Percentiles rank a stretch among this genome's conserved stretches.
Evolutionary conservation across 139 green algal genomes (phyloP).

Genomic region (Coccomyxa sp.): DNA sequence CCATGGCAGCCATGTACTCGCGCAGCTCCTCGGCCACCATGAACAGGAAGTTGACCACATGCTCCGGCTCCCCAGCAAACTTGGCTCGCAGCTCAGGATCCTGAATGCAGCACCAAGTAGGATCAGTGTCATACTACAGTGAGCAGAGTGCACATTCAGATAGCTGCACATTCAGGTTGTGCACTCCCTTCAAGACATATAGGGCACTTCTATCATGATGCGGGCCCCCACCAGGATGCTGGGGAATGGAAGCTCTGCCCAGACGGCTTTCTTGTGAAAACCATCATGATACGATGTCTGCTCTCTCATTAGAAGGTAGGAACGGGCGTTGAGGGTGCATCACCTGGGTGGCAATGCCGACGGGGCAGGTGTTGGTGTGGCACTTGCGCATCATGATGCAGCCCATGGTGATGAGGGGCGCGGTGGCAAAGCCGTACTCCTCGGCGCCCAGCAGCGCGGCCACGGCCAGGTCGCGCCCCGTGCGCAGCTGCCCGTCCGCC

Average conservation of each 20-base stretch:
- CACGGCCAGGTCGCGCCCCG: slow-evolving; percentile 87
- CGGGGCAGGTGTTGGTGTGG: slow-evolving; percentile 99
- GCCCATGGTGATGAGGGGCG: slow-evolving; percentile 97
- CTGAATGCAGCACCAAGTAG: slow-evolving; percentile 1
- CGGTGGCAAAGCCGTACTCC: slow-evolving; percentile 96
- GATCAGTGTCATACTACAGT: too few relatives aligned
- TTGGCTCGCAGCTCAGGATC: slow-evolving; percentile 93
- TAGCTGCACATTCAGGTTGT: too few relatives aligned
- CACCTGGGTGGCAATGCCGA: slow-evolving; percentile 92
- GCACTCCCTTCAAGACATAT: too few relatives aligned
- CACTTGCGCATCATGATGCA: slow-evolving; percentile 99
- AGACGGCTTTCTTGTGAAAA: slow-evolving; percentile 84
- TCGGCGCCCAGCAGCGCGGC: slow-evolving; percentile 87
- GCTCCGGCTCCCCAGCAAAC: slow-evolving; percentile 88
- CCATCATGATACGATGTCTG: not conserved
- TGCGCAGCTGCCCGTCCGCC: slow-evolving; percentile 91
- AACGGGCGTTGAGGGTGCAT: not conserved
- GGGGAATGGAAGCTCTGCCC: too few relatives aligned
- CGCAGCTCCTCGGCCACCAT: slow-evolving; percentile 91
- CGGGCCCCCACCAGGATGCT: too few relatives aligned
- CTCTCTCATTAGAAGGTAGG: too few relatives aligned
- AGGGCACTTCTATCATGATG: too few relatives aligned
- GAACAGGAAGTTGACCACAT: slow-evolving; percentile 97
- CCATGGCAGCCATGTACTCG: slow-evolving; percentile 75
- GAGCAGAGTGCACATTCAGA: too few relatives aligned